Evolutionary conservation across 768 basidiomycete genomes (phyloP), one percentile per base, ranked within the genome.

Genomic region (Epithele typhae): DNA sequence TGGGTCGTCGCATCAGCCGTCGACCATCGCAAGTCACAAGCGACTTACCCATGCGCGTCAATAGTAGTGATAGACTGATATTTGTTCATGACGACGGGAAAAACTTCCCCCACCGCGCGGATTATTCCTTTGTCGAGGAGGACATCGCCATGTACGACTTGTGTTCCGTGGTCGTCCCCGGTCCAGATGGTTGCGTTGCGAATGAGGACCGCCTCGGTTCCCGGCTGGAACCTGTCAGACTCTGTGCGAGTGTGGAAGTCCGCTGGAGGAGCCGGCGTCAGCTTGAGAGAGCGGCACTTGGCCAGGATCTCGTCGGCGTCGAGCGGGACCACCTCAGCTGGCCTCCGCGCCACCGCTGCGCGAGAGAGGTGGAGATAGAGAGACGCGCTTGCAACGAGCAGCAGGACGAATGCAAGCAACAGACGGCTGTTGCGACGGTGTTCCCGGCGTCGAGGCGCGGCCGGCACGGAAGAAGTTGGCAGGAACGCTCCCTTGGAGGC

Each of bases 131-230:
- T 69, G 48, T 83, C 76, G 12, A 92, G 59, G 0, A 83, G 64
- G 3, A 92, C 60, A 43, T 82, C 79, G 0, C 80, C 81, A n/a
- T 66, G 64, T 9, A 84, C 52, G 7, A 82, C 59, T 52, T 85
- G 76, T 5, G 64, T 66, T 0, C 87, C 87, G 25, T 75, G 67
- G 9, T 71, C 54, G 7, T 67, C 63, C 0, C 87, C 90, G 3
- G 88, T 89, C 90, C 90, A 92, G 23, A 92, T 75, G 5, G 76
- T 80, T 9, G 81, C 87, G 59, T 92, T 88, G 48, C 67, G 72
- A 25, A 92, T 71, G 22, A 82, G 66, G 1, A 74, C 69, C 1
- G 81, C 60, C 3, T 57, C 58, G 1, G 87, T 84, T 0, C 79
- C 84, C 0, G 60, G 59, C 6, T 70, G 77, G 49, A 70, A 77